Conservation (phyloP, 306 rosid species). For the Quercus parvula region DNA sequence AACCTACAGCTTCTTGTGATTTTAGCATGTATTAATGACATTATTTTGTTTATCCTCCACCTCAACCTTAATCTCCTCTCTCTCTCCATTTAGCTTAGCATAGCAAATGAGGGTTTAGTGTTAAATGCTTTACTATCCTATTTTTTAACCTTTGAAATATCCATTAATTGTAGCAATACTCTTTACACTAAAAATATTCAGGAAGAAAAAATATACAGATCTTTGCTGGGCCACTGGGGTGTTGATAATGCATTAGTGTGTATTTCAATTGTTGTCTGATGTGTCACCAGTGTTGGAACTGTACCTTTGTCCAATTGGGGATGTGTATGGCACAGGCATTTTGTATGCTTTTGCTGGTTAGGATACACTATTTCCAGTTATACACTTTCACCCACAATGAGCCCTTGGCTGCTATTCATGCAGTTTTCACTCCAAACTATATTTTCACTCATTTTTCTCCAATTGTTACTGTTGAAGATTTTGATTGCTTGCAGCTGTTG, state of each 20-base stretch:
- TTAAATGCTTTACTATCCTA: not conserved
- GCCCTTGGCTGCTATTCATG: no score
- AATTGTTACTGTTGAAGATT: not conserved
- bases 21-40: no score
- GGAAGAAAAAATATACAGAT: not conserved
- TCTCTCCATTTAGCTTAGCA: not conserved
- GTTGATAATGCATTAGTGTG: not conserved
- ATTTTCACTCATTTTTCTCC: not conserved
- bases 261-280: not conserved
- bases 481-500: not conserved
- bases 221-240: not conserved
- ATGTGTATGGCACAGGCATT: not conserved
- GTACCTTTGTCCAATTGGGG: not conserved
- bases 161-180: not conserved
- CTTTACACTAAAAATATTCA: not conserved
- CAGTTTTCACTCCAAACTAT: not conserved
- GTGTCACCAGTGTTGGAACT: not conserved
- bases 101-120: not conserved
- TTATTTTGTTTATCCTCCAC: no score
- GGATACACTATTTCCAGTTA: not conserved
- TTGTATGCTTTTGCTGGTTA: not conserved
- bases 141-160: not conserved
- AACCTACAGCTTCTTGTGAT: no score
- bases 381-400: no score
- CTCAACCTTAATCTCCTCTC: no score